A percentile compares a stretch with the other conserved stretches of the same genome.
Evolutionary conservation across 129 eudicot species (phyloP).

Genomic region (Flaveria trinervia): DNA sequence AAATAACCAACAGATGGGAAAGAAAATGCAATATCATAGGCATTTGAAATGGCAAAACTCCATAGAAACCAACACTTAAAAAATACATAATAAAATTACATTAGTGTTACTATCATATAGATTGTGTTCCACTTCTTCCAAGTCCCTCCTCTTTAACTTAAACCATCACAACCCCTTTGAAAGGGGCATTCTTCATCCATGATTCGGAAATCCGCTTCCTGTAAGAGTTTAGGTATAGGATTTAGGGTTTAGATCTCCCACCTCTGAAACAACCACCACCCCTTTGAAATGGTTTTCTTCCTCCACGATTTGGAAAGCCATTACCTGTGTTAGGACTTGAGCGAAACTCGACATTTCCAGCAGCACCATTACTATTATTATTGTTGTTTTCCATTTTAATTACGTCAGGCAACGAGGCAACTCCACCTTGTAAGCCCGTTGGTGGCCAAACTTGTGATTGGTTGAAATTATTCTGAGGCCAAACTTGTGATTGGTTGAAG

Average conservation of each 20-base stretch:
- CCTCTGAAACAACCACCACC: conserved; percentile 67
- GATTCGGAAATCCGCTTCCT: too few species aligned
- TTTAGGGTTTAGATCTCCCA: conserved; percentile 9
- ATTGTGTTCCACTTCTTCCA: background rate
- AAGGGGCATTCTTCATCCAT: too few species aligned
- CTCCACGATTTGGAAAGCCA: conserved; percentile 33
- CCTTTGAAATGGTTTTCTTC: conserved; percentile 46
- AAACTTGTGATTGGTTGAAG: conserved; percentile 41
- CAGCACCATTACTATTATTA: conserved; percentile 28
- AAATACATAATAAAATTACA: background rate
- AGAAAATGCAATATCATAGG: background rate
- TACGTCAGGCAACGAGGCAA: conserved; percentile 29
- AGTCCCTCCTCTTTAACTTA: background rate
- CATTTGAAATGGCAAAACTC: background rate
- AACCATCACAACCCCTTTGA: background rate
- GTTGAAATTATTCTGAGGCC: conserved; percentile 48
- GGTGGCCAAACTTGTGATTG: conserved; percentile 38
- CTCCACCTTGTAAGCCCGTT: conserved; percentile 41
- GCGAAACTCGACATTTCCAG: conserved; percentile 24
- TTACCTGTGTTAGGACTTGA: conserved; percentile 35
- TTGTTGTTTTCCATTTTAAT: conserved; percentile 31
- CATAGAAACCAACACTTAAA: background rate
- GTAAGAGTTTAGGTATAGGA: too few species aligned
- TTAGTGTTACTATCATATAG: background rate
- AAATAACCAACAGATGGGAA: background rate